Conservation (phyloP, 768 basidiomycete genomes). For the Pisolithus orientalis region DNA sequence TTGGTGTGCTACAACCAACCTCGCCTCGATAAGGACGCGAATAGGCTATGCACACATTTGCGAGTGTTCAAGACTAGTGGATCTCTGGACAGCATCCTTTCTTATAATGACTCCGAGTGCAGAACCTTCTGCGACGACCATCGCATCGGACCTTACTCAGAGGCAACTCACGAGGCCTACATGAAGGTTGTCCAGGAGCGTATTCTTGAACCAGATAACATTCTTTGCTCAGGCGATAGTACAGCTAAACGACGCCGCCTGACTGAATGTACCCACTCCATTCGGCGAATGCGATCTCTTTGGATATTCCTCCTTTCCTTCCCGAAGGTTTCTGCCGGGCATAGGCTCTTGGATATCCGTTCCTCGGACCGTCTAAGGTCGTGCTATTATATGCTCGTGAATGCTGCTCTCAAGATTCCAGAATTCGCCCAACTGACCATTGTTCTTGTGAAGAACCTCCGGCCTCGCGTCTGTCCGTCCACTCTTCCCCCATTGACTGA, state of each 20-base stretch:
- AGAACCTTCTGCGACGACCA: not conserved
- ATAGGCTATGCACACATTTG: not conserved
- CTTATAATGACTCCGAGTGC: not conserved
- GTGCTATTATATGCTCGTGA: not conserved
- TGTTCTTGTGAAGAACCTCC: not conserved
- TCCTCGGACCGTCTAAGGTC: not conserved
- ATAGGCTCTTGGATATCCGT: not conserved
- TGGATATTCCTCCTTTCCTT: not conserved
- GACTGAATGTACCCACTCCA: not conserved
- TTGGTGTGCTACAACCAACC: not conserved
- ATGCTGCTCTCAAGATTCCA: not conserved
- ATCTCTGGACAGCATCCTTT: not conserved
- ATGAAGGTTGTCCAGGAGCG: not conserved
- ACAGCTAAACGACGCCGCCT: not conserved
- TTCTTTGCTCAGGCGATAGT: not conserved
- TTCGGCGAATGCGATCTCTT: not conserved
- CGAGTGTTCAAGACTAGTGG: not conserved
- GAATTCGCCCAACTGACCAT: not conserved
- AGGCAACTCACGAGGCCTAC: not conserved
- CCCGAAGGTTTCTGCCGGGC: not conserved
- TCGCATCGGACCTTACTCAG: not conserved
- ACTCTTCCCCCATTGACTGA: no score
- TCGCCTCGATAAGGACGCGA: not conserved
- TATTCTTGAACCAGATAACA: not conserved
- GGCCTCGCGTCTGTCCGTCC: not conserved